Evolutionary conservation across 441 rosid species (phyloP), one percentile per base, ranked within the genome.

Genomic region (Populus hybrid): DNA sequence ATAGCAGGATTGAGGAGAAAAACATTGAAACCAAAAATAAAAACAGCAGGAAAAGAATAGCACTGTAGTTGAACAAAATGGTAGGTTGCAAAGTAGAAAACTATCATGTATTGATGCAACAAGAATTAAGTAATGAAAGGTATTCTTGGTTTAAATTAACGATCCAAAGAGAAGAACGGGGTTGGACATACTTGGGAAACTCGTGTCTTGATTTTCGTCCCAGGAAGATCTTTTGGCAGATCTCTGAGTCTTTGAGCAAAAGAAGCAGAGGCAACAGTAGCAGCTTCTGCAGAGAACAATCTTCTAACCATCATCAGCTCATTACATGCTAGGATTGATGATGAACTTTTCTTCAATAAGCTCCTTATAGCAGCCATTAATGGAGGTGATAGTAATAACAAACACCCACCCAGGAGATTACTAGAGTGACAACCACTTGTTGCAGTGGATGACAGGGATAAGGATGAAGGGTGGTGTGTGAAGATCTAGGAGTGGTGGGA

Each of bases 221-320:
- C 81, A 2, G 93, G 91, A 64, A 89, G 84, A 46, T 87, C 86
- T 82, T 88, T 90, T 65, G 95, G 94, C 34, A 93, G 91, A 83
- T 93, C 90, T 77, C 94, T 85, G 75, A 89, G 73, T 78, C 93
- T 88, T 61, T 89, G 89, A 68, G 87, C 85, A 53, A 92, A 89
- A 67, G 93, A 83, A 16, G 91, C 23, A 78, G 93, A 75, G 72
- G 82, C 61, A 53, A 16, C 83, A 59, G 70, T 69, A 64, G 53
- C 78, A 63, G 91, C 91, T 67, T 84, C 82, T 8, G 94, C 70
- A 67, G 94, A 84, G 82, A 87, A 74, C 34, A 86, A 69, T 59
- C 85, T 87, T 76, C 82, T 85, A 35, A 35, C 8, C 20, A 73
- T n/a, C 69, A 71, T 70, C 26, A 70, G 38, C 35, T 76, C 80